Evolutionary conservation across 192 early-diverging fungal species (phyloP).

Genomic region (Backusella parvicylindrica): DNA sequence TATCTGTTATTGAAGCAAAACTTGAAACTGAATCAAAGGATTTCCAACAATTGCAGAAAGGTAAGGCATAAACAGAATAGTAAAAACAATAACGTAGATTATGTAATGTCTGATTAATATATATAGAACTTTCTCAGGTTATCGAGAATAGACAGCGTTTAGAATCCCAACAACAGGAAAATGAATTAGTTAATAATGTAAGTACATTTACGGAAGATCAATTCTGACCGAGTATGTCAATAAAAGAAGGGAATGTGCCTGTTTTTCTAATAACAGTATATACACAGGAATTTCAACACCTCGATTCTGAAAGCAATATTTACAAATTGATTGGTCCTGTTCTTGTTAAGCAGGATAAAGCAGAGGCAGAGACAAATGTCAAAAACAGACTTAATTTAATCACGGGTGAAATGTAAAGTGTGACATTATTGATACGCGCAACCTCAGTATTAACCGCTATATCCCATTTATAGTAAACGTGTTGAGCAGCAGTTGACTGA

Average conservation of each 20-base stretch:
- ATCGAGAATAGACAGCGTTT: conserved; percentile 76
- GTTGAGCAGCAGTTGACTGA: conserved; percentile 80
- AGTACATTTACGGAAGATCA: not conserved
- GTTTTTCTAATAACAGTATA: not conserved
- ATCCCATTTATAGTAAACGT: conserved; percentile 65
- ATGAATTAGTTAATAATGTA: conserved; percentile 87
- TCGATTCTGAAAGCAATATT: conserved; percentile 80
- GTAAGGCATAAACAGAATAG: conserved; percentile 26
- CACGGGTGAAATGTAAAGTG: conserved; percentile 74
- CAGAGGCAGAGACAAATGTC: conserved; percentile 85
- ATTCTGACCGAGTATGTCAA: not conserved
- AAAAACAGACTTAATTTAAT: conserved; percentile 95
- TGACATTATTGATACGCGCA: not conserved
- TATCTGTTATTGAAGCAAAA: conserved; percentile 48
- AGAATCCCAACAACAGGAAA: conserved; percentile 96
- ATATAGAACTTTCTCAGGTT: conserved; percentile 69
- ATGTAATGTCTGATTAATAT: not conserved
- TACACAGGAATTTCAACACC: conserved; percentile 78
- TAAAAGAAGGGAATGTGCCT: not conserved
- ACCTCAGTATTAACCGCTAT: not conserved
- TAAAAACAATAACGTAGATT: not conserved
- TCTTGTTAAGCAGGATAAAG: conserved; percentile 86
- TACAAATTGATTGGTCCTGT: conserved; percentile 98
- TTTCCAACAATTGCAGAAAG: conserved; percentile 72
- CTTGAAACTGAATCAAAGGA: conserved; percentile 70